Percentiles rank a stretch among this genome's conserved stretches.
phyloP scores from a whole-genome alignment of 2,329 filamentous ascomycete species.

The Fusarium staphyleae region DNA sequence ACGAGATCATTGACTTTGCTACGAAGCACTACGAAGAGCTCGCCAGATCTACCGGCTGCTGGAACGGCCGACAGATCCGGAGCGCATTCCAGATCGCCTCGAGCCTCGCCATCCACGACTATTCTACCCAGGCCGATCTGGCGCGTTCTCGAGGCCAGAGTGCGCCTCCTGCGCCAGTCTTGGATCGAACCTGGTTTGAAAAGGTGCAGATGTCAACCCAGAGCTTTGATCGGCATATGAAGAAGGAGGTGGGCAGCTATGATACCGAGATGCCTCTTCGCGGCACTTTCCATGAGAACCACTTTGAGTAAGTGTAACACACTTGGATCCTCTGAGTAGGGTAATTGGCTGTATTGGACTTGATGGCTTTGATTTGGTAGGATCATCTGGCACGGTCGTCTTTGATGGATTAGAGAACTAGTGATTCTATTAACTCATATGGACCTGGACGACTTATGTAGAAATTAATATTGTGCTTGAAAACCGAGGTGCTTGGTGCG shows the following conservation, averaged over 20 bases:
- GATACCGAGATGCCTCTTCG: constrained; percentile 46
- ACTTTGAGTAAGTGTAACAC: constrained; percentile 6
- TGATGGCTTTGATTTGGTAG: background rate
- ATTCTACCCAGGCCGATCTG: constrained; percentile 41
- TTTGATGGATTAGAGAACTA: too few relatives aligned
- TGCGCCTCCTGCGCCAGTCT: constrained; percentile 46
- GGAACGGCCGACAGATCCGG: constrained; percentile 51
- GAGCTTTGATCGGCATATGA: constrained; percentile 53
- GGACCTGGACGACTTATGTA: too few relatives aligned
- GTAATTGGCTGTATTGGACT: too few relatives aligned
- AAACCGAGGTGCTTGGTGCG: too few relatives aligned
- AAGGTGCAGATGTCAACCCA: constrained; percentile 54
- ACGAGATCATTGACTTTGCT: constrained; percentile 49
- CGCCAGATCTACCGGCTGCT: constrained; percentile 40
- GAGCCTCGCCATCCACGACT: constrained; percentile 49
- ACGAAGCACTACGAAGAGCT: constrained; percentile 45
- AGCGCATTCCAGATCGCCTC: constrained; percentile 49
- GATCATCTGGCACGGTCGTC: too few relatives aligned
- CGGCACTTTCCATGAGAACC: constrained; percentile 44
- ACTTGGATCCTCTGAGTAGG: background rate
- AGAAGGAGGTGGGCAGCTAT: constrained; percentile 46
- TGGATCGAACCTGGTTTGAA: constrained; percentile 50
- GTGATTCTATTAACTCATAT: too few relatives aligned
- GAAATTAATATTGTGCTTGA: too few relatives aligned
- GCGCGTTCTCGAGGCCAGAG: constrained; percentile 45